Evolutionary conservation across 768 basidiomycete species (phyloP), one percentile per base, ranked within the genome.

Genomic region (Boletus barrowsii): DNA sequence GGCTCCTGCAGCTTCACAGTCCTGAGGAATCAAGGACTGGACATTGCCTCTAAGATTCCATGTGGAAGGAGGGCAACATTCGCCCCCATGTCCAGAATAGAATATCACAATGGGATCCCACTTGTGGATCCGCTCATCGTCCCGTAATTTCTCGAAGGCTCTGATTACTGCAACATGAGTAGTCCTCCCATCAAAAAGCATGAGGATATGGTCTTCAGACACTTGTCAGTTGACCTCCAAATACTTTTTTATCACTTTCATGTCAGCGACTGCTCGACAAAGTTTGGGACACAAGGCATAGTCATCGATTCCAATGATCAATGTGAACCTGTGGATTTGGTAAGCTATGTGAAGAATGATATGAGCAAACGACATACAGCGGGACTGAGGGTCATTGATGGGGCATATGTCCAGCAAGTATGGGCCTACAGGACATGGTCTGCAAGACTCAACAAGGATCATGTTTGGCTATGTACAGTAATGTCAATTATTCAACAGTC

Each of bases 241-340:
- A 55, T 71, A 77, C 0, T 62, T 26, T 44, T 68, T 63, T 40
- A 80, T 66, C 7, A 66, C 66, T 49, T 74, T 62, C 0, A 77
- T 77, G 53, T 53, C 51, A 3, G 44, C 20, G 18, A 53, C 54
- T 1, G 76, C 76, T 15, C 70, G 73, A 17, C 35, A 45, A 41
- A 79, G 71, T 41, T 69, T 60, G 2, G 18, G 22, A 49, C 63
- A 58, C 37, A 57, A 50, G 24, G 32, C 48, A 42, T 79, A 80
- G 42, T 68, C 42, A 52, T 78, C 71, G 49, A 79, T 78, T 8
- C 77, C 78, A 41, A 80, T 75, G 47, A 77, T 65, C 20, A 79
- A 65, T 9, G 76, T 75, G 13, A 75, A 73, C 43, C 50, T 51
- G 33, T 1, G 9, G n/a, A 2, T 36, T 5, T 9, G 24, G 5